Evolutionary conservation across 345 rosid species (phyloP).

Genomic region (Raphanus raphanistrum): DNA sequence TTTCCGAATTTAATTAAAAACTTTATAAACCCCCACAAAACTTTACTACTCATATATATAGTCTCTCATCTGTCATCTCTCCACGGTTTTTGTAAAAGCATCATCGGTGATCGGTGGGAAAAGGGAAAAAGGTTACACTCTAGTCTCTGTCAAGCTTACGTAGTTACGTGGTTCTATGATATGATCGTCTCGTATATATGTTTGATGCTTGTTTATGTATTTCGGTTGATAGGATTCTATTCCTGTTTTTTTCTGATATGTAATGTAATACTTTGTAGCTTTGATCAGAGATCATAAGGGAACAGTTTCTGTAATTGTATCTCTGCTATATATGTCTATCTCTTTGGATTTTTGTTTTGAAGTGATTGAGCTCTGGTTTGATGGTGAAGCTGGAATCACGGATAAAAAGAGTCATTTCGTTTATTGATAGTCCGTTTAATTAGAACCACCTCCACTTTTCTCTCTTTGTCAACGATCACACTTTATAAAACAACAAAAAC

Average conservation of each 20-base stretch:
- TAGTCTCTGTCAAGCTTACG: background rate
- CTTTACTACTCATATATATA: background rate
- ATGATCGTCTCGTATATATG: background rate
- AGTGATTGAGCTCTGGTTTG: background rate
- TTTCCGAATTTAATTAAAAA: background rate
- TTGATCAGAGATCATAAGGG: constrained; percentile 1
- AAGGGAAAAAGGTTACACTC: constrained; percentile 5
- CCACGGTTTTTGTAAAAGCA: constrained; percentile 24
- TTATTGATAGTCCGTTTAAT: constrained; percentile 32
- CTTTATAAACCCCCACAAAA: constrained; percentile 10
- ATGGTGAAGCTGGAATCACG: constrained; percentile 33
- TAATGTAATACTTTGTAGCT: background rate
- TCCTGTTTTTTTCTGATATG: too few relatives aligned
- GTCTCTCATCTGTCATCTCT: constrained; percentile 8
- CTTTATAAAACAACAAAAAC: constrained; percentile 6
- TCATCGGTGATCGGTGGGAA: constrained; percentile 20
- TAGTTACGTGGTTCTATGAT: background rate
- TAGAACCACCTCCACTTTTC: constrained; percentile 26
- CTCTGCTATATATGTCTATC: background rate
- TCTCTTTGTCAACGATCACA: constrained; percentile 24
- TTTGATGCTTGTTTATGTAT: background rate
- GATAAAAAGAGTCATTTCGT: constrained; percentile 24
- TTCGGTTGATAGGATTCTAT: too few relatives aligned
- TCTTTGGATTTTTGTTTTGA: background rate
- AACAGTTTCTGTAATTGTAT: background rate